Evolutionary conservation across 1,139 yeast species (phyloP).

Genomic region (Scheffersomyces illinoinensis): DNA sequence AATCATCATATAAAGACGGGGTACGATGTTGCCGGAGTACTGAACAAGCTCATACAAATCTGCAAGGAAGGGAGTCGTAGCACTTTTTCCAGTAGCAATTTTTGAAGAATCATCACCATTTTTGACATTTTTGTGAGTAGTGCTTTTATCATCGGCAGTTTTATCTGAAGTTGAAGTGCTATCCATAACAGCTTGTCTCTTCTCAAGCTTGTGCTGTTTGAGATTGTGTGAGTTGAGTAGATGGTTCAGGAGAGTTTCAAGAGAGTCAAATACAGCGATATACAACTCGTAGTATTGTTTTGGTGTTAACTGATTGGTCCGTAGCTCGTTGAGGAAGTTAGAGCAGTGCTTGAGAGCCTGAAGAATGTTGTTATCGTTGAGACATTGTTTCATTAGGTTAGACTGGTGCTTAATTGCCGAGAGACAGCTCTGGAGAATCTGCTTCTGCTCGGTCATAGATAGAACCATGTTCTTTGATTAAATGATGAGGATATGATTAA

Average conservation of each 20-base stretch:
- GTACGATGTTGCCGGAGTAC: constrained; percentile 91
- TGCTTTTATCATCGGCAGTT: neutral
- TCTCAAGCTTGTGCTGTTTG: constrained; percentile 21
- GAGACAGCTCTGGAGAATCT: constrained; percentile 51
- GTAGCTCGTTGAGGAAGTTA: constrained; percentile 74
- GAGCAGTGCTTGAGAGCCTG: constrained; percentile 90
- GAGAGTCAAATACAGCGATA: constrained; percentile 80
- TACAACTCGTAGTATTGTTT: constrained; percentile 93
- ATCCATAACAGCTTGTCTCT: constrained; percentile 4
- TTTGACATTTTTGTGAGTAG: neutral
- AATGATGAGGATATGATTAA: neutral
- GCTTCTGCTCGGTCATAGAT: constrained; percentile 13
- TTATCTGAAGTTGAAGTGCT: neutral
- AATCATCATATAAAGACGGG: constrained; percentile 90
- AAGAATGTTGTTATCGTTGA: constrained; percentile 71
- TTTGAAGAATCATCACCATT: neutral
- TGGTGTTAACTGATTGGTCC: constrained; percentile 77
- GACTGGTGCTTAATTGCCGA: constrained; percentile 69
- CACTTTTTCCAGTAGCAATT: neutral
- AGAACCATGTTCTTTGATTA: neutral
- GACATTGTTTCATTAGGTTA: constrained; percentile 71
- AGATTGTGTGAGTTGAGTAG: constrained; percentile 65
- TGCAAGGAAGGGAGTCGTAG: constrained; percentile 67
- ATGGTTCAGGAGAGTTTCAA: constrained; percentile 67
- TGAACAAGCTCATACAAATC: constrained; percentile 94